Evolutionary conservation across 2,329 filamentous ascomycete species (phyloP).

Genomic region (Xylaria sp.): DNA sequence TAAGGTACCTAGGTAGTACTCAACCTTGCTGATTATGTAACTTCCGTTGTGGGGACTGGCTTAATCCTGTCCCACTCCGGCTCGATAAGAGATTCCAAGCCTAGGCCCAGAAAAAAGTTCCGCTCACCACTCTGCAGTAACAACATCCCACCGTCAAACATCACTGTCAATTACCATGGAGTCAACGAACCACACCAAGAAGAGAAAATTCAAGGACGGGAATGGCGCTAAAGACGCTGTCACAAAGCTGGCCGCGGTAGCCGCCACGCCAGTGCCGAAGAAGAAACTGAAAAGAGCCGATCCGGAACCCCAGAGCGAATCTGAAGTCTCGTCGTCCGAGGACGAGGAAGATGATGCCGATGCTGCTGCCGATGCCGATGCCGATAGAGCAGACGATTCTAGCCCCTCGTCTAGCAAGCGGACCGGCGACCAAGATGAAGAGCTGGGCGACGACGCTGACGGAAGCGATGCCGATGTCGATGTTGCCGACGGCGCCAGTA

Average conservation of each 20-base stretch:
- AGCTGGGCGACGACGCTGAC: constrained; percentile 38
- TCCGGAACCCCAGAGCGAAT: constrained; percentile 39
- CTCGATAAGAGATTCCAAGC: constrained; percentile 20
- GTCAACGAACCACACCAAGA: constrained; percentile 52
- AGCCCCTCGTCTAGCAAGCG: constrained; percentile 30
- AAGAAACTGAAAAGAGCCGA: constrained; percentile 57
- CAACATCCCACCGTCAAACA: constrained; percentile 22
- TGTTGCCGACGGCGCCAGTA: constrained; percentile 51
- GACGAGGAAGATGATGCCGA: constrained; percentile 38
- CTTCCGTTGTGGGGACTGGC: not conserved
- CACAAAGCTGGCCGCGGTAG: constrained; percentile 44
- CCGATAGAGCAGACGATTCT: constrained; percentile 26
- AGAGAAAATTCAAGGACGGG: constrained; percentile 54
- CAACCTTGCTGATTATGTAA: not conserved
- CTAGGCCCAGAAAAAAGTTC: constrained; percentile 34
- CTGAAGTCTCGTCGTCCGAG: constrained; percentile 22
- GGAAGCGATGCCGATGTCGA: constrained; percentile 40
- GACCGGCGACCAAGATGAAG: constrained; percentile 38
- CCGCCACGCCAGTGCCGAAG: constrained; percentile 53
- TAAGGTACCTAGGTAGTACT: not conserved
- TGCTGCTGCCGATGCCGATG: constrained; percentile 32
- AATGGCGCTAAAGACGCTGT: constrained; percentile 45
- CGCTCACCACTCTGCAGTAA: constrained; percentile 9
- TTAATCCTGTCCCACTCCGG: not conserved
- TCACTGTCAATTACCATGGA: constrained; percentile 42